Percentiles rank a stretch among this genome's conserved stretches.
Conservation (phyloP, 192 early-diverging fungal genomes). For the Paraglomus brasilianum region DNA sequence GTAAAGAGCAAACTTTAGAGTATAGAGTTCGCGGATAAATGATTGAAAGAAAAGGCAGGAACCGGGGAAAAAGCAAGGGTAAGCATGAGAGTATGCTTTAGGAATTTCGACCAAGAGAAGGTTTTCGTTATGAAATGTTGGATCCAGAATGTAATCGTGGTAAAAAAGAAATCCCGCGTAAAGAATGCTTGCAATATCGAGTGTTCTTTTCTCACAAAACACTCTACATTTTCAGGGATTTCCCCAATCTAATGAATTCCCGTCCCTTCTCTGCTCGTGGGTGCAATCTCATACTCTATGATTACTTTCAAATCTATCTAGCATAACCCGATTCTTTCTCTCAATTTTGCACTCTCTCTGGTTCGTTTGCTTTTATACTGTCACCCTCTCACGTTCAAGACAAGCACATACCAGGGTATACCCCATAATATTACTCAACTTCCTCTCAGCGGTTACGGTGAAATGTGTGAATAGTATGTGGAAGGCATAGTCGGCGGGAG, state of each 20-base stretch:
- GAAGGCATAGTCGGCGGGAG: conserved; percentile 57
- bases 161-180: not conserved
- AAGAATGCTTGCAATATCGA: not conserved
- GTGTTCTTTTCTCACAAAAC: not conserved
- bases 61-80: not conserved
- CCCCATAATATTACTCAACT: conserved; percentile 49
- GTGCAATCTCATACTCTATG: not conserved
- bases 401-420: conserved; percentile 35
- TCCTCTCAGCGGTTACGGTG: conserved; percentile 55
- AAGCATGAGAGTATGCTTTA: not conserved
- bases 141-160: conserved; percentile 5
- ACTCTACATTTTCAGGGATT: not conserved
- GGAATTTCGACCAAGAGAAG: not conserved
- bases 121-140: conserved; percentile 7
- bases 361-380: too few relatives aligned
- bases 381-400: not conserved
- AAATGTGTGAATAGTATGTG: conserved; percentile 57
- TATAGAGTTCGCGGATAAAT: conserved; percentile 2
- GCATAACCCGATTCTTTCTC: too few relatives aligned
- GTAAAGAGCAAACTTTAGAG: conserved; percentile 5
- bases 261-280: not conserved
- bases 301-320: not conserved
- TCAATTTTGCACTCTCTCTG: too few relatives aligned
- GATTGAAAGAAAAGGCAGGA: not conserved
- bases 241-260: not conserved